Base-by-base conservation (phyloP, 169 alveolate species). In the Cryptosporidium meleagridis region DNA sequence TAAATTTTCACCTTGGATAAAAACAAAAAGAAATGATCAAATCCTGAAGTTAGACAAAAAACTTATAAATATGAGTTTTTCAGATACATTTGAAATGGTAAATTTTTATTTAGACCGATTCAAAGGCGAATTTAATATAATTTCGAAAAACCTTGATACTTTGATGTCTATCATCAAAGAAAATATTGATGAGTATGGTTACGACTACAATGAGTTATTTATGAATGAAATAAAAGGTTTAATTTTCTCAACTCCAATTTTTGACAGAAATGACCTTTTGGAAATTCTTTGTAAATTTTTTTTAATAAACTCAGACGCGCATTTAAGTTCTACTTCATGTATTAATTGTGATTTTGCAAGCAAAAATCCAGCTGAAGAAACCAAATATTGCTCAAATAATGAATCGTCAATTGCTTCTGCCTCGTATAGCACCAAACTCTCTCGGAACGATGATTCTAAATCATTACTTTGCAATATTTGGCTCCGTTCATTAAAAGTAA, bases 1-100 rank as follows among this genome's bases (percentile, higher is more conserved):
- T 41, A 73, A 59, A 55, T 59, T 55, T 59, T 58, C 44, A 0
- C 29, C 70, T 14, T 73, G 86, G 86, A 73, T 73, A 23, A 73
- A 41, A 10, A 73, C 55, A 23, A 35, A 73, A 35, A 37, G 16
- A n/a, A 73, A 16, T 51, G 68, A 31, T 39, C 68, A 12, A 51
- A 73, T 33, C 3, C 31, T 53, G n/a, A 55, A 21, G 35, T n/a
- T 55, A 16, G 67, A 41, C 6, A 35, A 51, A 55, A 53, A 37
- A 52, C 52, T 37, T 16, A 44, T 51, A 26, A 73, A 58, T 10
- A 55, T 10, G 23, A 62, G 31, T 12, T 73, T 73, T 31, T 33
- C 41, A 31, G 55, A 33, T 33, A 55, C 62, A 33, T 29, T 33
- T 55, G 69, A 51, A 18, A 53, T 55, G 58, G 55, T 73, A 73